These are phyloP conservation scores for Kodamaea kakaduensis DNA, from an alignment of 805 yeast genomes.

Conservation along the genomic window DNA sequence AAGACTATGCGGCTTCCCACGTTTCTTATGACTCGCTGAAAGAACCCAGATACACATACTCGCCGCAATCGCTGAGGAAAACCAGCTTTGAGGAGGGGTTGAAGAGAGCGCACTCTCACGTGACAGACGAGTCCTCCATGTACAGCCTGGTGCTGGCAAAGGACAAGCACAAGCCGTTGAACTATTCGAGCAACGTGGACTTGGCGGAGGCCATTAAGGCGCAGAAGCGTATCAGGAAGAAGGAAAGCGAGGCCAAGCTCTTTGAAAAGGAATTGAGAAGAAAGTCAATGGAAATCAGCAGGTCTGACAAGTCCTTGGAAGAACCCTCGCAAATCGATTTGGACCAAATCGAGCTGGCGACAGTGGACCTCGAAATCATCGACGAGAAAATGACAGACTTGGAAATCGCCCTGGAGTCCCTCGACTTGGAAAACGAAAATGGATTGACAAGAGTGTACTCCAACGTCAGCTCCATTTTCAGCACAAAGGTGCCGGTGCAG, in stretches of 20 bases:
- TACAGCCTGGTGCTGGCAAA: conserved; percentile 2
- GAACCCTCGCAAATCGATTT: too few relatives aligned
- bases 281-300: too few relatives aligned
- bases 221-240: too few relatives aligned
- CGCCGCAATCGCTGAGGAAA: not conserved
- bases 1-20: too few relatives aligned
- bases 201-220: not conserved
- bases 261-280: too few relatives aligned
- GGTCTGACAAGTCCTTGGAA: too few relatives aligned
- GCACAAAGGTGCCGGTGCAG: conserved; percentile 15
- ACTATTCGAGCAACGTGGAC: not conserved
- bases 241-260: too few relatives aligned
- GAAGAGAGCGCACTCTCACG: not conserved
- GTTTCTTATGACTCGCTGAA: too few relatives aligned
- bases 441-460: conserved; percentile 21
- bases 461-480: conserved; percentile 26
- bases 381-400: conserved; percentile 1
- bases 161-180: not conserved
- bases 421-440: conserved; percentile 8
- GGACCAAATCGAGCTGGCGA: too few relatives aligned
- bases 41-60: too few relatives aligned
- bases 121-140: not conserved
- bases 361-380: not conserved
- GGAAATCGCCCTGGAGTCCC: not conserved
- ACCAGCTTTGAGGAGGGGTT: not conserved